These are phyloP conservation scores for Nigrograna mackinnonii DNA, from an alignment of 2,329 filamentous ascomycete genomes.

Conservation along the genomic window DNA sequence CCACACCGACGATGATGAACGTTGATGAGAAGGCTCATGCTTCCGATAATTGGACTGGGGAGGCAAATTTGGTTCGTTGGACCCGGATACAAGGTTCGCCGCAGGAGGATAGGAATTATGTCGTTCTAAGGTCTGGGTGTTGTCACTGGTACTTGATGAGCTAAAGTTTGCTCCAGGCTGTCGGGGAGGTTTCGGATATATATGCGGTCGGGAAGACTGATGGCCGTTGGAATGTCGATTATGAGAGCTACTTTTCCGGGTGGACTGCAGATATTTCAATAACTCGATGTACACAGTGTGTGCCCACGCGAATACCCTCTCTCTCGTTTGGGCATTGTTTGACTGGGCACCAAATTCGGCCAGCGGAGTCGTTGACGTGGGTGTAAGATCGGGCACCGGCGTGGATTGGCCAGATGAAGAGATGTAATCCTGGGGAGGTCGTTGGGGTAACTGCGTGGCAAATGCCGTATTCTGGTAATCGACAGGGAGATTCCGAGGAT, in stretches of 20 bases:
- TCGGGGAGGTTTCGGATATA: constrained; percentile 65
- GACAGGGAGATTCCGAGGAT: constrained; percentile 20
- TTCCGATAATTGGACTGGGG: constrained; percentile 23
- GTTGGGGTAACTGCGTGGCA: constrained; percentile 22
- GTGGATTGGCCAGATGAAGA: constrained; percentile 34
- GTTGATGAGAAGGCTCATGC: constrained; percentile 26
- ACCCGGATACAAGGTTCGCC: constrained; percentile 15
- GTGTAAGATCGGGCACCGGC: constrained; percentile 24
- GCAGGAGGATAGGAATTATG: constrained; percentile 28
- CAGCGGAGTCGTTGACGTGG: constrained; percentile 16
- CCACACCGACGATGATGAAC: constrained; percentile 33
- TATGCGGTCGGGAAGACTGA: constrained; percentile 55
- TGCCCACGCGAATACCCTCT: constrained; percentile 51
- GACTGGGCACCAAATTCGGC: constrained; percentile 46
- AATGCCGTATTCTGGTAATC: constrained; percentile 31
- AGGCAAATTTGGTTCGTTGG: constrained; percentile 16
- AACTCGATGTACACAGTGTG: constrained; percentile 54
- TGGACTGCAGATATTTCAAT: constrained; percentile 51
- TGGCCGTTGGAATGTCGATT: constrained; percentile 44
- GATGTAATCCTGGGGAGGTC: constrained; percentile 21
- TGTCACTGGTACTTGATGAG: constrained; percentile 22
- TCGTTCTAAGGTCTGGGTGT: constrained; percentile 38
- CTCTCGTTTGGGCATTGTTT: constrained; percentile 45
- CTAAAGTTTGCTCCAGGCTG: constrained; percentile 58
- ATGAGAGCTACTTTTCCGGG: constrained; percentile 43